Conservation (phyloP, 352 stramenopile genomes). For the Phytopythium oedochilum region DNA sequence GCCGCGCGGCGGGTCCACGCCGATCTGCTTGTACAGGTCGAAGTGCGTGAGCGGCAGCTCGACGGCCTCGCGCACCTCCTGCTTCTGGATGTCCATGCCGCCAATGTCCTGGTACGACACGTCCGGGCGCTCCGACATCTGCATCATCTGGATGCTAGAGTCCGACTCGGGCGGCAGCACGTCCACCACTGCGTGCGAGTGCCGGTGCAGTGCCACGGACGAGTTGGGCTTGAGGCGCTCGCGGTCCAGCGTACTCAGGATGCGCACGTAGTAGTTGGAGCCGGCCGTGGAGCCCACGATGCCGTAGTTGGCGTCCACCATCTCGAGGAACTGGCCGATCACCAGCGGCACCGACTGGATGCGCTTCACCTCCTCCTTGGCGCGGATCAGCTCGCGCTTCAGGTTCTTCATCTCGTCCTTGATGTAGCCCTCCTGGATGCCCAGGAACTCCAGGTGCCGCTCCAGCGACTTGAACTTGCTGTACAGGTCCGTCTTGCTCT, state of each 20-base stretch:
- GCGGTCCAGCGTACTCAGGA: constrained; percentile 97
- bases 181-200: constrained; percentile 98
- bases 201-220: constrained; percentile 96
- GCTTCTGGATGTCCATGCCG: constrained; percentile 99
- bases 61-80: constrained; percentile 98
- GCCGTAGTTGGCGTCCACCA: constrained; percentile 99
- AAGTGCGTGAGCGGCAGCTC: constrained; percentile 99
- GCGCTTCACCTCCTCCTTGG: constrained; percentile 99
- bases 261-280: constrained; percentile 99
- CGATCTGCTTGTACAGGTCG: constrained; percentile 99
- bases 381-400: constrained; percentile 98
- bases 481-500: constrained; percentile 71
- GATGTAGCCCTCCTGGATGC: constrained; percentile 97
- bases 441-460: constrained; percentile 77
- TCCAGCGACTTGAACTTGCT: constrained; percentile 76
- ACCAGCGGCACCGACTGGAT: constrained; percentile 99
- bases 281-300: constrained; percentile 97
- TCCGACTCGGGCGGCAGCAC: constrained; percentile 98
- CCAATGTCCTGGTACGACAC: constrained; percentile 97
- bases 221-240: constrained; percentile 99
- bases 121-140: constrained; percentile 98
- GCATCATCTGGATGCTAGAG: constrained; percentile 98
- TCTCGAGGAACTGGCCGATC: constrained; percentile 99
- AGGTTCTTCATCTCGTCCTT: constrained; percentile 99
- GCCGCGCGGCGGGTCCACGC: constrained; percentile 98